These are phyloP conservation scores for Phytophthora capsici DNA, from an alignment of 352 stramenopile genomes.

Conservation along the genomic window DNA sequence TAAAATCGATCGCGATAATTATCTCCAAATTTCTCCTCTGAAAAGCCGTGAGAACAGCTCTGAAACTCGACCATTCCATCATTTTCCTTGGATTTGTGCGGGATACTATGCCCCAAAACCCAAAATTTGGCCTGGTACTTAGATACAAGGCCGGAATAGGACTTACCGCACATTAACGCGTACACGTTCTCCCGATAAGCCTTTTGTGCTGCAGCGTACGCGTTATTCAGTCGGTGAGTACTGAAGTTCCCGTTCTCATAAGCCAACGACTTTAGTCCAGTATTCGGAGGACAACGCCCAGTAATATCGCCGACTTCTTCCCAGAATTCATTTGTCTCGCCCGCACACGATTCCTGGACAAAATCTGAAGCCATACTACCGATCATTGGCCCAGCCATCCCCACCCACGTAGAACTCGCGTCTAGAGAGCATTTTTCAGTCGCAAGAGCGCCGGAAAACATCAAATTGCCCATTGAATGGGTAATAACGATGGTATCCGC, in stretches of 20 bases:
- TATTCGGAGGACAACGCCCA: conserved; percentile 31
- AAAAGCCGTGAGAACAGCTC: conserved; percentile 45
- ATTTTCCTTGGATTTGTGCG: conserved; percentile 42
- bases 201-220: conserved; percentile 33
- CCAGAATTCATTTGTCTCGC: conserved; percentile 16
- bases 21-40: conserved; percentile 32
- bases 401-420: conserved; percentile 37
- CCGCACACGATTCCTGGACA: conserved; percentile 19
- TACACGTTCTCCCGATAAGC: conserved; percentile 32
- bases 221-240: conserved; percentile 15
- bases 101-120: conserved; percentile 24
- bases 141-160: conserved; percentile 37
- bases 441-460: conserved; percentile 31
- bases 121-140: conserved; percentile 29
- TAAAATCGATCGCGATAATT: conserved; percentile 47
- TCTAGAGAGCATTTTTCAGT: conserved; percentile 27
- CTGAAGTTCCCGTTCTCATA: conserved; percentile 37
- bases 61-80: conserved; percentile 51
- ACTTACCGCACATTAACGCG: conserved; percentile 40
- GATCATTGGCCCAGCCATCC: conserved; percentile 27
- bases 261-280: conserved; percentile 32
- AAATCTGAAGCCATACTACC: conserved; percentile 36
- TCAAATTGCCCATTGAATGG: conserved; percentile 30
- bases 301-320: conserved; percentile 25
- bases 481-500: conserved; percentile 28